Evolutionary conservation across 164 flowering plant species (phyloP).

Genomic region (Vitis labrusca): DNA sequence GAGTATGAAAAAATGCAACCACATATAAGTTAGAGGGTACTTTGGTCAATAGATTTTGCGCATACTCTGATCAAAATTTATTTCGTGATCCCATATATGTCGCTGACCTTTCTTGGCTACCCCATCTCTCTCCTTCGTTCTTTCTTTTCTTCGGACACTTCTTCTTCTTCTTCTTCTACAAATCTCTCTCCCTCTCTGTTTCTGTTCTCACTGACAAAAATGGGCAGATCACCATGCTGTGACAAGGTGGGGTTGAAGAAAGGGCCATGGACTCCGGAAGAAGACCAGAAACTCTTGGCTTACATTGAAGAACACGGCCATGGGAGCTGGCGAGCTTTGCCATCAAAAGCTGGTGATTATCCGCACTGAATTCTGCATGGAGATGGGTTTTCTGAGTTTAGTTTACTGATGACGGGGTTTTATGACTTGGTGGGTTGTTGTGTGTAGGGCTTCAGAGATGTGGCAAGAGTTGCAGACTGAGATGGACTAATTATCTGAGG

Average conservation of each 20-base stretch:
- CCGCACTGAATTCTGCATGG: neutral
- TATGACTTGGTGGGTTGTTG: neutral
- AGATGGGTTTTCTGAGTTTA: neutral
- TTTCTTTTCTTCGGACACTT: too few relatives aligned
- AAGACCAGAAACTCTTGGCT: constrained; percentile 94
- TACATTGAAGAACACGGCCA: constrained; percentile 93
- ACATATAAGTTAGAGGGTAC: neutral
- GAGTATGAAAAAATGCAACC: neutral
- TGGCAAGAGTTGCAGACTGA: constrained; percentile 90
- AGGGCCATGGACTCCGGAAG: constrained; percentile 98
- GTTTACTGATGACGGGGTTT: too few relatives aligned
- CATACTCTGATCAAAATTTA: constrained; percentile 15
- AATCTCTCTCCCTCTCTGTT: neutral
- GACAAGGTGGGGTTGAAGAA: constrained; percentile 91
- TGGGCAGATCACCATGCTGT: constrained; percentile 86
- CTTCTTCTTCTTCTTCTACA: constrained; percentile 6
- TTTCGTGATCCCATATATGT: constrained; percentile 32
- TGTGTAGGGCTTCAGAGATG: constrained; percentile 80
- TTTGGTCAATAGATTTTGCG: constrained; percentile 13
- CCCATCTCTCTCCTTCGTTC: constrained; percentile 5
- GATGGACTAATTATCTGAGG: constrained; percentile 93
- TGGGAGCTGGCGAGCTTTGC: constrained; percentile 95
- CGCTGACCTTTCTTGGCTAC: constrained; percentile 37
- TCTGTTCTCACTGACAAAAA: constrained; percentile 13
- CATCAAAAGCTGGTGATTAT: constrained; percentile 76